phyloP scores from a whole-genome alignment of 257 asterid genomes.

The Ophiorrhiza pumila region DNA sequence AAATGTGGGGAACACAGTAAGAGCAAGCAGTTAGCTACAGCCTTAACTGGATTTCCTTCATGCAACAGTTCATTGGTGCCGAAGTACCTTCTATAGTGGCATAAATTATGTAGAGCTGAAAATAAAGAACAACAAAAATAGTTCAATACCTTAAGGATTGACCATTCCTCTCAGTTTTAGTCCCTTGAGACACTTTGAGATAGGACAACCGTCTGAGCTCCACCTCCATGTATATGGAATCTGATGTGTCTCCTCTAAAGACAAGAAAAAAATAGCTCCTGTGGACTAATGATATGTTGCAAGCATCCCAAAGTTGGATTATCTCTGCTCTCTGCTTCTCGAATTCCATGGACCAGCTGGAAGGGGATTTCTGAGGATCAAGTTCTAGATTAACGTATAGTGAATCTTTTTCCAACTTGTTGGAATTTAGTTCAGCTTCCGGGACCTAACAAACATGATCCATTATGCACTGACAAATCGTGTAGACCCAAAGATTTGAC shows the following conservation, averaged over 20 bases:
- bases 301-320: slow-evolving; percentile 69
- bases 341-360: slow-evolving; percentile 55
- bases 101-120: neutral
- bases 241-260: slow-evolving; percentile 81
- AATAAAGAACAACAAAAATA: neutral
- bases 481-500: neutral
- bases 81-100: neutral
- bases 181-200: slow-evolving; percentile 45
- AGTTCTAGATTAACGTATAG: slow-evolving; percentile 20
- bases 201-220: slow-evolving; percentile 79
- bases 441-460: slow-evolving; percentile 18
- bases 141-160: slow-evolving; percentile 47
- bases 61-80: neutral
- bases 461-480: neutral
- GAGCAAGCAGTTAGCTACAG: neutral
- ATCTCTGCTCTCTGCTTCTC: slow-evolving; percentile 64
- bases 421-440: slow-evolving; percentile 19
- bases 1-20: neutral
- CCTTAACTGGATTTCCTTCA: neutral
- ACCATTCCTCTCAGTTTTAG: slow-evolving; percentile 24
- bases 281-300: slow-evolving; percentile 61
- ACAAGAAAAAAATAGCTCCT: slow-evolving; percentile 75
- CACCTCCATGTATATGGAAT: slow-evolving; percentile 82
- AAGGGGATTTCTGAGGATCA: slow-evolving; percentile 27
- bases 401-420: slow-evolving; percentile 19